Conservation (phyloP, 2,329 filamentous ascomycete species). For the Ascochyta lentis region DNA sequence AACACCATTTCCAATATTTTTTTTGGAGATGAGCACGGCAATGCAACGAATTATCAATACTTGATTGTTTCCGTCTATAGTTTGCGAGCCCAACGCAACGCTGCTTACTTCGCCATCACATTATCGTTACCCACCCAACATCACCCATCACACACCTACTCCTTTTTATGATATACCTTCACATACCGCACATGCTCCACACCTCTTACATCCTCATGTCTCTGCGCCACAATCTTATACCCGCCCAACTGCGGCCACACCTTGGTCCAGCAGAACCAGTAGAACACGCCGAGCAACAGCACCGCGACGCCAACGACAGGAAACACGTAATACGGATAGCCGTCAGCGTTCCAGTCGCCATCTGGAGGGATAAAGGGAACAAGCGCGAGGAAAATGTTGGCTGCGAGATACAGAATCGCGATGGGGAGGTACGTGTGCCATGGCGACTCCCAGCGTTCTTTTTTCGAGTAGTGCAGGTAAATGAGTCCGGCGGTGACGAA, state of each 20-base stretch:
- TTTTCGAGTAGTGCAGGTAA: slow-evolving; percentile 44
- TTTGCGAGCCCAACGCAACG: not conserved
- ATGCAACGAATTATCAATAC: no score
- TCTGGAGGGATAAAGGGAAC: slow-evolving; percentile 53
- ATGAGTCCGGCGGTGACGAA: slow-evolving; percentile 47
- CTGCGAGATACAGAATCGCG: slow-evolving; percentile 48
- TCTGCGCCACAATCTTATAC: slow-evolving; percentile 41
- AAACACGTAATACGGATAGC: slow-evolving; percentile 55
- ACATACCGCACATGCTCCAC: slow-evolving; percentile 43
- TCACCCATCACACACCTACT: not conserved
- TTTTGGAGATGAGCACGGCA: no score
- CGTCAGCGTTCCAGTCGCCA: slow-evolving; percentile 50
- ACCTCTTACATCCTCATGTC: slow-evolving; percentile 37
- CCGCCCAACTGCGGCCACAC: slow-evolving; percentile 36
- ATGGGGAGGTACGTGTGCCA: slow-evolving; percentile 49
- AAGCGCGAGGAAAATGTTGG: slow-evolving; percentile 52
- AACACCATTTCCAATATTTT: no score
- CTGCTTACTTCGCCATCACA: no score
- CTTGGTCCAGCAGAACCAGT: slow-evolving; percentile 40
- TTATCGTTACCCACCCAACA: not conserved
- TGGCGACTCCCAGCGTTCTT: slow-evolving; percentile 45
- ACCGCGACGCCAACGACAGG: slow-evolving; percentile 53
- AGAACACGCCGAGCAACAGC: slow-evolving; percentile 46
- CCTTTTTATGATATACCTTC: slow-evolving; percentile 40
- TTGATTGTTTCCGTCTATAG: no score